A percentile compares a stretch with the other conserved stretches of the same genome.
Conservation (phyloP, 2,329 filamentous ascomycete species). For the Botrytis medusae region DNA sequence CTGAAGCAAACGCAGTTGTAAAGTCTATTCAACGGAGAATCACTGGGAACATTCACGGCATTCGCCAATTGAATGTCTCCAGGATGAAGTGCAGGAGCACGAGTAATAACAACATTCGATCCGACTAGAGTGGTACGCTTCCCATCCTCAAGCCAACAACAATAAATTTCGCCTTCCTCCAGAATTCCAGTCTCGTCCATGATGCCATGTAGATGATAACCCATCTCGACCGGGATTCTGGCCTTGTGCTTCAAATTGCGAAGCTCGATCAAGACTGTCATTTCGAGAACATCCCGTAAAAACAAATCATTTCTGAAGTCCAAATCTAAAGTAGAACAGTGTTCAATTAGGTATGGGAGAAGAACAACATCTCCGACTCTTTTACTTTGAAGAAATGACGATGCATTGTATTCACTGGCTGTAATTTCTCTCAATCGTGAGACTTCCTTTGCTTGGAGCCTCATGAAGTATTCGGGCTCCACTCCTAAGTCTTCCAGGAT, state of each 20-base stretch:
- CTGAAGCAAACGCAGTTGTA: slow-evolving; percentile 80
- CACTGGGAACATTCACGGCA: slow-evolving; percentile 59
- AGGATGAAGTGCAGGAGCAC: slow-evolving; percentile 79
- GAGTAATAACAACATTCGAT: slow-evolving; percentile 57
- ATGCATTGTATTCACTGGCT: slow-evolving; percentile 58
- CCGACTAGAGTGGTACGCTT: slow-evolving; percentile 26
- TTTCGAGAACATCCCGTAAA: slow-evolving; percentile 67
- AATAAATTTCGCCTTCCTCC: slow-evolving; percentile 65
- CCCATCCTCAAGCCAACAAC: slow-evolving; percentile 50
- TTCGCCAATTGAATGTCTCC: slow-evolving; percentile 71
- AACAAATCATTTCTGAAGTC: slow-evolving; percentile 69
- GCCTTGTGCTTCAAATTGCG: slow-evolving; percentile 76
- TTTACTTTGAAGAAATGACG: slow-evolving; percentile 63
- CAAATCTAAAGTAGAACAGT: slow-evolving; percentile 57
- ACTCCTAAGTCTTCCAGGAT: slow-evolving; percentile 79
- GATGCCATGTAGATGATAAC: slow-evolving; percentile 76
- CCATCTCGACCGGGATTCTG: slow-evolving; percentile 68
- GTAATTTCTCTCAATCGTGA: slow-evolving; percentile 59
- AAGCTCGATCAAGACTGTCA: slow-evolving; percentile 67
- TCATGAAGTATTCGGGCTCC: slow-evolving; percentile 56
- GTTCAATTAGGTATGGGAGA: slow-evolving; percentile 61
- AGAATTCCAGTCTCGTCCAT: slow-evolving; percentile 78
- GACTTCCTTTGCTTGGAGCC: slow-evolving; percentile 64
- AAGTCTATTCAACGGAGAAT: slow-evolving; percentile 61
- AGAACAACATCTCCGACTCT: slow-evolving; percentile 60